These are phyloP conservation scores for Xylaria curta DNA, from an alignment of 495 filamentous ascomycete species.

Conservation along the genomic window DNA sequence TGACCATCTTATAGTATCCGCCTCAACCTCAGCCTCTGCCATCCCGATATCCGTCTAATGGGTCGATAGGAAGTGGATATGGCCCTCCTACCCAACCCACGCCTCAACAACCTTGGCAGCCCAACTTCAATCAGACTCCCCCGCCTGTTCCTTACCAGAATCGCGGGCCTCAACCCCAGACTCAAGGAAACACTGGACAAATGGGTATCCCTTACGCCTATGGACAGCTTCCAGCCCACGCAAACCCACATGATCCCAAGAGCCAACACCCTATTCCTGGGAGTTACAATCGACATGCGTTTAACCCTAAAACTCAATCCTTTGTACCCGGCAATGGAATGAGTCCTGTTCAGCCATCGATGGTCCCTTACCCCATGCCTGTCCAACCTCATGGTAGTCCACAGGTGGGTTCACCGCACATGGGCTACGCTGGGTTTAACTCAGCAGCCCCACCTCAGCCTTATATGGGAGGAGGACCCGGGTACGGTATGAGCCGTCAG, in stretches of 20 bases:
- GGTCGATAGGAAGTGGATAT: slow-evolving; percentile 48
- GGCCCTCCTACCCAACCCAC: slow-evolving; percentile 46
- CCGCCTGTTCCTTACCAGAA: slow-evolving; percentile 27
- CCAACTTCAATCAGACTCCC: slow-evolving; percentile 41
- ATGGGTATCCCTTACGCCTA: slow-evolving; percentile 70
- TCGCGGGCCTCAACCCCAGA: slow-evolving; percentile 36
- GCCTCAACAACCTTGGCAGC: slow-evolving; percentile 46
- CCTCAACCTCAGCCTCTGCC: slow-evolving; percentile 39
- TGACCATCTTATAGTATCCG: slow-evolving; percentile 35
- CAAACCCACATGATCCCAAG: slow-evolving; percentile 68
- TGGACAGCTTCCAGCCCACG: slow-evolving; percentile 75
- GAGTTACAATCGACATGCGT: slow-evolving; percentile 80
- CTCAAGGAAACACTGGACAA: slow-evolving; percentile 45
- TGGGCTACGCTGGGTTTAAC: slow-evolving; percentile 49
- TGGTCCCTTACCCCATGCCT: slow-evolving; percentile 39
- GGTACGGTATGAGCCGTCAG: slow-evolving; percentile 61
- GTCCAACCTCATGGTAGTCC: slow-evolving; percentile 53
- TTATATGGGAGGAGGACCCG: slow-evolving; percentile 40
- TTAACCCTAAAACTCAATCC: slow-evolving; percentile 91
- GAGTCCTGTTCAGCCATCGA: slow-evolving; percentile 48
- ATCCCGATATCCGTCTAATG: slow-evolving; percentile 45
- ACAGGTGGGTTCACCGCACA: slow-evolving; percentile 51
- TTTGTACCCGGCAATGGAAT: slow-evolving; percentile 74
- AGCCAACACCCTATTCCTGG: slow-evolving; percentile 79
- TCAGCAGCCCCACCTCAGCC: slow-evolving; percentile 49